phyloP scores from a whole-genome alignment of 2,329 filamentous ascomycete genomes.

The Aspergillus viridinutans region DNA sequence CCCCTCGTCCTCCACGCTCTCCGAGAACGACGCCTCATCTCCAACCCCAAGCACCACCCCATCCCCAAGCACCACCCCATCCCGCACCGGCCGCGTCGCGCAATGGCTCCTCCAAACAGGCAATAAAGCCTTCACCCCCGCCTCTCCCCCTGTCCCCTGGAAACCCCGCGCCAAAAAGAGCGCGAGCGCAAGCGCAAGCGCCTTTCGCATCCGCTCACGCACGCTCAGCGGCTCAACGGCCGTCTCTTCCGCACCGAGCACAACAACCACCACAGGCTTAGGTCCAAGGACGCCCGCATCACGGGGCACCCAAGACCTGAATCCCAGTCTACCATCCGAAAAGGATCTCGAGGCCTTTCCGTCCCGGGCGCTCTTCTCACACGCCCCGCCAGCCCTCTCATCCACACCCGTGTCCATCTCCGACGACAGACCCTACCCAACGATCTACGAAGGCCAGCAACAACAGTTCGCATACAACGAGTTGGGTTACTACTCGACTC shows the following conservation, averaged over 20 bases:
- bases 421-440: constrained; percentile 13
- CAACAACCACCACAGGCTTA: constrained; percentile 4
- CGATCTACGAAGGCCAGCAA: constrained; percentile 22
- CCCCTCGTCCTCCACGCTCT: constrained; percentile 8
- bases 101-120: constrained; percentile 28
- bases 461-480: constrained; percentile 13
- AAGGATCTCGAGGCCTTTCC: not conserved
- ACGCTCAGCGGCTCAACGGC: constrained; percentile 36
- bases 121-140: constrained; percentile 7
- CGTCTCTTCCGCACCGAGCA: constrained; percentile 16
- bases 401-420: not conserved
- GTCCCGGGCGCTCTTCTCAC: not conserved
- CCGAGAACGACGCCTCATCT: not conserved
- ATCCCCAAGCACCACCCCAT: constrained; percentile 12
- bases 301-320: not conserved
- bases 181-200: constrained; percentile 5
- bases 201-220: constrained; percentile 26
- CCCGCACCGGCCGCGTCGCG: constrained; percentile 24
- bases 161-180: constrained; percentile 13
- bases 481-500: constrained; percentile 8
- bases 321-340: not conserved
- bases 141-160: constrained; percentile 9
- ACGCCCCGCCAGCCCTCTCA: no score
- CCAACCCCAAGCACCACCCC: constrained; percentile 12
- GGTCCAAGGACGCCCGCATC: not conserved